These are phyloP conservation scores for Microsporum audouinii DNA, from an alignment of 2,329 filamentous ascomycete genomes.

Conservation along the genomic window DNA sequence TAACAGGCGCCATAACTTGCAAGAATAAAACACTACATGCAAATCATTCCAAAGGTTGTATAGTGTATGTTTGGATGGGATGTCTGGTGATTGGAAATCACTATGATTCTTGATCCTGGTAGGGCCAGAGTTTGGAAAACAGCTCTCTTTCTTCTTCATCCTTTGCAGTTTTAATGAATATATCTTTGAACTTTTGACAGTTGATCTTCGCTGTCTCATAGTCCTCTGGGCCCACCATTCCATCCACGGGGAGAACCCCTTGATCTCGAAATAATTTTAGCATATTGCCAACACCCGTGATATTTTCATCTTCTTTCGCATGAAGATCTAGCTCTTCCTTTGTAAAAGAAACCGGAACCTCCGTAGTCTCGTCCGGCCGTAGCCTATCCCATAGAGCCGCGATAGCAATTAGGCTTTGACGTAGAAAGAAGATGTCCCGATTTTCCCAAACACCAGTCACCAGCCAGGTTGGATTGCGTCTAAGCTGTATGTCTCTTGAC, in stretches of 20 bases:
- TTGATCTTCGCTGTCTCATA: background rate
- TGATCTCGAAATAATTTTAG: background rate
- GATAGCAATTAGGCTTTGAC: constrained; percentile 14
- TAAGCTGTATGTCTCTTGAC: constrained; percentile 11
- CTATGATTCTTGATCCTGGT: constrained; percentile 5
- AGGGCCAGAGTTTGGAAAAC: constrained; percentile 20
- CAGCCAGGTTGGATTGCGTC: constrained; percentile 25
- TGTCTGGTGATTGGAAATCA: too few species aligned
- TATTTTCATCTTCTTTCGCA: constrained; percentile 23
- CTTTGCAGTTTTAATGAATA: constrained; percentile 17
- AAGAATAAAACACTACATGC: too few species aligned
- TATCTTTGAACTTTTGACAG: constrained; percentile 15
- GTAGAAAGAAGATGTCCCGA: constrained; percentile 25
- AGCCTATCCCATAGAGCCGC: constrained; percentile 18
- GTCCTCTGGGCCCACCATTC: constrained; percentile 1
- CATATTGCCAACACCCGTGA: constrained; percentile 23
- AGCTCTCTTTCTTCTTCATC: constrained; percentile 16
- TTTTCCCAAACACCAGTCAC: constrained; percentile 24
- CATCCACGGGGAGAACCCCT: background rate
- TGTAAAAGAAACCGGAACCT: constrained; percentile 10
- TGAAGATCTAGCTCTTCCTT: constrained; percentile 15
- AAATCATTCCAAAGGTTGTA: too few species aligned
- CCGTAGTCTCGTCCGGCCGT: background rate
- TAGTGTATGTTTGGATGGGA: too few species aligned
- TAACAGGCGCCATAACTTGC: too few species aligned